Percentiles rank a stretch among this genome's conserved stretches.
These are phyloP conservation scores for Monosporascus sp. DNA, from an alignment of 2,329 filamentous ascomycete genomes.

Conservation along the genomic window DNA sequence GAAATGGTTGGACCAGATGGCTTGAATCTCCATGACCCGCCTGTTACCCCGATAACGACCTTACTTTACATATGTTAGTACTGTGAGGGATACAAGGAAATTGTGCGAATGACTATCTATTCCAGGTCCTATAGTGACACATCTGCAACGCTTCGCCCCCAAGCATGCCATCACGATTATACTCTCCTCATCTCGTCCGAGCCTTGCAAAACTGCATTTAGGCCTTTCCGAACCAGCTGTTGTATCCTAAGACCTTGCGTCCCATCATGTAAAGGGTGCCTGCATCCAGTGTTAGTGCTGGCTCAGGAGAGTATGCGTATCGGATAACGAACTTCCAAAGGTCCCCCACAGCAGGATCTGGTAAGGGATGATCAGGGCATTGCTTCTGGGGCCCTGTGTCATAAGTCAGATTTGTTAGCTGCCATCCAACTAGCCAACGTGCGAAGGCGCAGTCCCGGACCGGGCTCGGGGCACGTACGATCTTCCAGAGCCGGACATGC, in stretches of 20 bases:
- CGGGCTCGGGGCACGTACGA: constrained; percentile 50
- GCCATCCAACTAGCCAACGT: too few species aligned
- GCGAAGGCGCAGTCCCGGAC: constrained; percentile 8
- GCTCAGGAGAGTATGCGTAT: constrained; percentile 11
- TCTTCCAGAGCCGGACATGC: constrained; percentile 68
- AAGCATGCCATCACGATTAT: constrained; percentile 8
- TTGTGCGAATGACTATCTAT: constrained; percentile 15
- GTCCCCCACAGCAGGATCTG: constrained; percentile 57
- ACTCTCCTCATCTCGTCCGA: neutral
- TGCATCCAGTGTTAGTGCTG: constrained; percentile 24
- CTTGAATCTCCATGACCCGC: neutral
- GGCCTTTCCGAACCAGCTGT: constrained; percentile 65
- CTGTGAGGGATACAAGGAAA: neutral
- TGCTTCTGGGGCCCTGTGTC: constrained; percentile 58
- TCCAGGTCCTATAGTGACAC: constrained; percentile 14
- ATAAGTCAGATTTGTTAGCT: constrained; percentile 16
- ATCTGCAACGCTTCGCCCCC: constrained; percentile 4
- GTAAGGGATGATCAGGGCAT: constrained; percentile 62
- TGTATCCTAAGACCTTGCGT: constrained; percentile 70
- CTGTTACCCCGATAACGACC: neutral
- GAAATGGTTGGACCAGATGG: constrained; percentile 13
- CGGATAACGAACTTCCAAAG: constrained; percentile 49
- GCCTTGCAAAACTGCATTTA: constrained; percentile 25
- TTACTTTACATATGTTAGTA: neutral
- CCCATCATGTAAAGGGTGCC: constrained; percentile 65